Evolutionary conservation across 2,329 filamentous ascomycete genomes (phyloP).

Genomic region (Camptophora hylomeconis): DNA sequence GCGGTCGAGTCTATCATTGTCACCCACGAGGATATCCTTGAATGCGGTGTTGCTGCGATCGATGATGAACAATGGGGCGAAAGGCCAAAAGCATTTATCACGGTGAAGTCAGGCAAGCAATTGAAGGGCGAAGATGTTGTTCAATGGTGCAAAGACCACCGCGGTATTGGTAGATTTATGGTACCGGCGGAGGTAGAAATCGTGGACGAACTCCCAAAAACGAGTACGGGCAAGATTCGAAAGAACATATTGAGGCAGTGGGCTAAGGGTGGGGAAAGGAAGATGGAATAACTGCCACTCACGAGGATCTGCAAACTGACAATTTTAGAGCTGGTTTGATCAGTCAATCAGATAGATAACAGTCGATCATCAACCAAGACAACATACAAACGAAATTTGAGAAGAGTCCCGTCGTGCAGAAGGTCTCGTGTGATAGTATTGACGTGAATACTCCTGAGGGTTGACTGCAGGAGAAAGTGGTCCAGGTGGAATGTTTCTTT

Average conservation of each 20-base stretch:
- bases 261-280: slow-evolving; percentile 60
- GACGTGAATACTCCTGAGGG: no score
- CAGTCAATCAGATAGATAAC: no score
- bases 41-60: slow-evolving; percentile 82
- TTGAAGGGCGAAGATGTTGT: slow-evolving; percentile 60
- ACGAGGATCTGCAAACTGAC: no score
- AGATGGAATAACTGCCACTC: no score
- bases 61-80: slow-evolving; percentile 89
- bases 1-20: slow-evolving; percentile 82
- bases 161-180: slow-evolving; percentile 84
- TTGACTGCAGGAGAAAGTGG: no score
- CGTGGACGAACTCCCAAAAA: slow-evolving; percentile 84
- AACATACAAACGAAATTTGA: no score
- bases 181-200: slow-evolving; percentile 61
- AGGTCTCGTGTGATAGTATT: no score
- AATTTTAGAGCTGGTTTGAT: no score
- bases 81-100: slow-evolving; percentile 86
- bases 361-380: no score
- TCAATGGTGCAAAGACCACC: slow-evolving; percentile 69
- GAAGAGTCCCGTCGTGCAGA: no score
- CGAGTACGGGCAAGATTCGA: slow-evolving; percentile 88
- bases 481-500: no score
- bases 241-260: slow-evolving; percentile 87
- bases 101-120: slow-evolving; percentile 54
- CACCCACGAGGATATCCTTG: slow-evolving; percentile 76